Percentiles rank a stretch among this genome's conserved stretches.
phyloP scores from a whole-genome alignment of 2,329 filamentous ascomycete species.

The Scedosporium minutisporum region DNA sequence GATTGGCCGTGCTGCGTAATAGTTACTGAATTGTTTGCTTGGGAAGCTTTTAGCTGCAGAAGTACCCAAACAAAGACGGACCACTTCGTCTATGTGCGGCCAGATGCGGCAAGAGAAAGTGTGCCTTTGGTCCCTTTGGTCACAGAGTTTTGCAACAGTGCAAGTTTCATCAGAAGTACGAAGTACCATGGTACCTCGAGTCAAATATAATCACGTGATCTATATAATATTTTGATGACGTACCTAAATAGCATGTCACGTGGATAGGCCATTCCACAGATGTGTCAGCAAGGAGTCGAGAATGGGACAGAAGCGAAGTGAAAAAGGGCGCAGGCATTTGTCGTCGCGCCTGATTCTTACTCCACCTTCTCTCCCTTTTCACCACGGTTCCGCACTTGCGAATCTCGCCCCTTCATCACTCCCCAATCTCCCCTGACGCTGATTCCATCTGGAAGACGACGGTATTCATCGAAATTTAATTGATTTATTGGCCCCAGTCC shows the following conservation, averaged over 20 bases:
- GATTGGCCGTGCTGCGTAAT: not conserved
- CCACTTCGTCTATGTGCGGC: not conserved
- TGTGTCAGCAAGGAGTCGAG: not conserved
- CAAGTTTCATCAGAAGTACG: no score
- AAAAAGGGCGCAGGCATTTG: not conserved
- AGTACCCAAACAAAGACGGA: not conserved
- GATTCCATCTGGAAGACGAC: not conserved
- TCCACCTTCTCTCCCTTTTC: slow-evolving; percentile 4
- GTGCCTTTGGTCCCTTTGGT: not conserved
- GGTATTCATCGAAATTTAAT: not conserved
- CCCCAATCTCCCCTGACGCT: not conserved
- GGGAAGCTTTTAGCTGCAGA: not conserved
- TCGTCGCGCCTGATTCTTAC: not conserved
- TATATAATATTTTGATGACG: not conserved
- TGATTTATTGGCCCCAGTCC: not conserved
- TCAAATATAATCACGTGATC: not conserved
- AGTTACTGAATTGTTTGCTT: not conserved
- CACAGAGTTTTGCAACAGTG: not conserved
- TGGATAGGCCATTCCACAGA: not conserved
- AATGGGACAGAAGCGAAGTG: not conserved
- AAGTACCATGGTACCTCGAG: not conserved
- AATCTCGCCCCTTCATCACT: not conserved
- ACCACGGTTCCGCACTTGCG: not conserved
- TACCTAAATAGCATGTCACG: no score
- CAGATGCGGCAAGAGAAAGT: not conserved